Evolutionary conservation across 2,329 filamentous ascomycete genomes (phyloP).

Genomic region (Cordyceps militaris): DNA sequence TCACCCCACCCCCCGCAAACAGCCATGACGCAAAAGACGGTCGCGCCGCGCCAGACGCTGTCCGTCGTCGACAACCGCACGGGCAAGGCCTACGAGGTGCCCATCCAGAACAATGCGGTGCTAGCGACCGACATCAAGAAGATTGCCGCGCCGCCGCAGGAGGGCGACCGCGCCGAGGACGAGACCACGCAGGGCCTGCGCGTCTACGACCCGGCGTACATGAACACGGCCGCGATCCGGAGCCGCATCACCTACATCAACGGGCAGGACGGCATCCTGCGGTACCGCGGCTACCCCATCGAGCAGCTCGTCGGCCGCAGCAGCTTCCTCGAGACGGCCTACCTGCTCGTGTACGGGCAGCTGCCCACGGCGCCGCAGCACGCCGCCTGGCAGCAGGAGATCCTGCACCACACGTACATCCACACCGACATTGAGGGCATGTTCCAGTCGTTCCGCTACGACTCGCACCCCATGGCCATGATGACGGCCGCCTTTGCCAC

Average conservation of each 20-base stretch:
- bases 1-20: background rate
- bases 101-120: constrained; percentile 43
- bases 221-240: constrained; percentile 45
- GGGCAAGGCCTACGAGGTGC: constrained; percentile 39
- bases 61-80: constrained; percentile 45
- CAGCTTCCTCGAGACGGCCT: constrained; percentile 43
- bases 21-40: constrained; percentile 13
- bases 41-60: constrained; percentile 25
- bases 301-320: constrained; percentile 43
- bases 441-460: constrained; percentile 44
- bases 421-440: constrained; percentile 43
- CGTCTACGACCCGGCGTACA: constrained; percentile 44
- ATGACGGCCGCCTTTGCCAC: constrained; percentile 43
- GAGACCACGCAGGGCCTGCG: constrained; percentile 43
- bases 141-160: constrained; percentile 32
- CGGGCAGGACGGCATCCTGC: constrained; percentile 42
- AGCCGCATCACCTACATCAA: constrained; percentile 47
- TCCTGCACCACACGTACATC: constrained; percentile 45
- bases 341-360: constrained; percentile 45
- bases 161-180: constrained; percentile 34
- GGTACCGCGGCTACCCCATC: constrained; percentile 46
- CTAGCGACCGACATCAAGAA: constrained; percentile 45
- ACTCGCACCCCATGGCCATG: constrained; percentile 47
- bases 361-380: constrained; percentile 37
- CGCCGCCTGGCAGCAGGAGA: constrained; percentile 36